Conservation (phyloP, 331 rosid genomes). For the Arachis monticola region DNA sequence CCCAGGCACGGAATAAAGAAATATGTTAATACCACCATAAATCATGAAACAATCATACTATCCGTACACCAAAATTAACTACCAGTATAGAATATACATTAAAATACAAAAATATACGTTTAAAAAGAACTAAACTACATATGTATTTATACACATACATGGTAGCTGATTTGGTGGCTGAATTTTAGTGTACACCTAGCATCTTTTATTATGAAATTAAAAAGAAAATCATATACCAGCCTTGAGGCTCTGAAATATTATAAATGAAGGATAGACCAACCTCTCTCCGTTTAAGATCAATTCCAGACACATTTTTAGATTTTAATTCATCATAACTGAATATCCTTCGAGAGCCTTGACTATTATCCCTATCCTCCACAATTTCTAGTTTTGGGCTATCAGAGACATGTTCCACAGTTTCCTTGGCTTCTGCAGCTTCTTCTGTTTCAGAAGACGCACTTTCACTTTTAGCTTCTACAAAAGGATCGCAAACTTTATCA, state of each 20-base stretch:
- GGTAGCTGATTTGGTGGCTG: too few species aligned
- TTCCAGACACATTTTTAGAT: constrained; percentile 58
- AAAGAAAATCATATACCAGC: constrained; percentile 2
- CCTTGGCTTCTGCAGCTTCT: constrained; percentile 68
- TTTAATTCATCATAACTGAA: constrained; percentile 46
- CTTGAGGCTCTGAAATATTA: constrained; percentile 8
- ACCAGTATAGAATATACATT: too few species aligned
- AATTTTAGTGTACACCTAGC: too few species aligned
- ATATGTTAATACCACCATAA: constrained; percentile 24
- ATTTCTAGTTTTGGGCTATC: constrained; percentile 45
- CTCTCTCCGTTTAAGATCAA: constrained; percentile 88
- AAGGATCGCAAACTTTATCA: constrained; percentile 39
- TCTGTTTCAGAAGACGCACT: constrained; percentile 53
- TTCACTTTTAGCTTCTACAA: constrained; percentile 56
- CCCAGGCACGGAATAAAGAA: constrained; percentile 5
- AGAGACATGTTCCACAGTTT: constrained; percentile 53
- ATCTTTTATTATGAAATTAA: not conserved
- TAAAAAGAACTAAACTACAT: too few species aligned
- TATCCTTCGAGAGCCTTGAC: constrained; percentile 21
- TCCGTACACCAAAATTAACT: too few species aligned
- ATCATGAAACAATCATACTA: not conserved
- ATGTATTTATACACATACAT: too few species aligned
- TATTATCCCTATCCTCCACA: constrained; percentile 34
- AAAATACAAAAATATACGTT: too few species aligned
- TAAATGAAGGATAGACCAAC: constrained; percentile 46